These are phyloP conservation scores for Rutstroemia sp. DNA, from an alignment of 2,329 filamentous ascomycete species.

Conservation along the genomic window DNA sequence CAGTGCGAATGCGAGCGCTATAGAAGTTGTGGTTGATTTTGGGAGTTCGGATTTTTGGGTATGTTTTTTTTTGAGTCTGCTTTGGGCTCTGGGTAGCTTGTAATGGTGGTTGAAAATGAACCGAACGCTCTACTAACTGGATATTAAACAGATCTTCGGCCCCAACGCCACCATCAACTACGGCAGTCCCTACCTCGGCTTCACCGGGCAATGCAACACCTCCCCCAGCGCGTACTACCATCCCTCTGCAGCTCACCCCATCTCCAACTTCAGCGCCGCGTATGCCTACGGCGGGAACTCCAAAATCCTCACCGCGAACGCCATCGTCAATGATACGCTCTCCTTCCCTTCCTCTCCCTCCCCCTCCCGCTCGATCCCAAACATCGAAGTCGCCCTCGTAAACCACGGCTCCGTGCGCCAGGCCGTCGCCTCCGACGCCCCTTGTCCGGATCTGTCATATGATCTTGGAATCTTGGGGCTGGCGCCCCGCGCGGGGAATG, in stretches of 20 bases:
- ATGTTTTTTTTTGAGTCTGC: not conserved
- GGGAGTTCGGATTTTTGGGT: slow-evolving; percentile 7
- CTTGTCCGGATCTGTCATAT: not conserved
- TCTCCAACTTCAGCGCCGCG: not conserved
- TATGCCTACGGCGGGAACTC: slow-evolving; percentile 4
- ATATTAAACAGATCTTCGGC: not conserved
- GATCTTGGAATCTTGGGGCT: not conserved
- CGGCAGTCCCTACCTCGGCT: not conserved
- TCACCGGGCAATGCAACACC: not conserved
- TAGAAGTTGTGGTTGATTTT: slow-evolving; percentile 7
- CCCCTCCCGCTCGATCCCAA: not conserved
- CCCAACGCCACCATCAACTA: slow-evolving; percentile 6
- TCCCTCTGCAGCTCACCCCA: too few relatives aligned
- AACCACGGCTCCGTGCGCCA: not conserved
- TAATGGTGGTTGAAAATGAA: too few relatives aligned
- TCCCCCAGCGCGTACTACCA: not conserved
- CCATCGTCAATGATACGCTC: not conserved
- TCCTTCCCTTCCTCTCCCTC: not conserved
- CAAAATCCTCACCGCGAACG: not conserved
- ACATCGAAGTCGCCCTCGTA: not conserved
- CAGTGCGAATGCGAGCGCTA: not conserved
- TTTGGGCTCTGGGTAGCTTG: too few relatives aligned
- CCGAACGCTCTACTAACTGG: too few relatives aligned
- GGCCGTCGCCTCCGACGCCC: not conserved
- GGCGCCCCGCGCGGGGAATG: not conserved